A percentile compares a stretch with the other conserved stretches of the same genome.
phyloP scores from a whole-genome alignment of 768 basidiomycete species.

The Lactarius psammicola region DNA sequence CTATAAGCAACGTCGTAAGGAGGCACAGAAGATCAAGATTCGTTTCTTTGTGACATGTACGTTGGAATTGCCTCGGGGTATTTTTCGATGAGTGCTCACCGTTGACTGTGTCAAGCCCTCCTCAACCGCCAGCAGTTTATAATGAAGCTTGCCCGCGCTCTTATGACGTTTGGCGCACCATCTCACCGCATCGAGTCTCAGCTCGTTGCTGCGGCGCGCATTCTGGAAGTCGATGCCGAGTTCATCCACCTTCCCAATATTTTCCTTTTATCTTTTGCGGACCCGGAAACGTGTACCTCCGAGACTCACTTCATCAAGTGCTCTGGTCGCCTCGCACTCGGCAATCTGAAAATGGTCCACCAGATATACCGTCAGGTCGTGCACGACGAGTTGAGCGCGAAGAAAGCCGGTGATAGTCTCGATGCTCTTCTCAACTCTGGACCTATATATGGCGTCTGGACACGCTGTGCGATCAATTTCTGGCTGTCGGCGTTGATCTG shows the following conservation, averaged over 20 bases:
- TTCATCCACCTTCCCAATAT: constrained; percentile 80
- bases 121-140: constrained; percentile 81
- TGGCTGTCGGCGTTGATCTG: constrained; percentile 72
- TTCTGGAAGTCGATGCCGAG: constrained; percentile 87
- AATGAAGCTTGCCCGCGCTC: constrained; percentile 75
- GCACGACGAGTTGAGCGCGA: constrained; percentile 86
- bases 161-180: constrained; percentile 90
- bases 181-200: constrained; percentile 92
- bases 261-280: constrained; percentile 83
- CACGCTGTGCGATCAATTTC: constrained; percentile 67
- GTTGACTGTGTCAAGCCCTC: constrained; percentile 51
- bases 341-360: constrained; percentile 81
- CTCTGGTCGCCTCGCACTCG: constrained; percentile 70
- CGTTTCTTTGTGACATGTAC: constrained; percentile 68
- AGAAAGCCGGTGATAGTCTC: constrained; percentile 61
- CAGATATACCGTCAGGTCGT: constrained; percentile 80
- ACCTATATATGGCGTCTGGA: constrained; percentile 59
- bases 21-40: constrained; percentile 58
- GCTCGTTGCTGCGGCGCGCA: constrained; percentile 79
- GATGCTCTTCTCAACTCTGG: constrained; percentile 59
- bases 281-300: constrained; percentile 78
- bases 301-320: constrained; percentile 88
- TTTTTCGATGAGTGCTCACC: background rate
- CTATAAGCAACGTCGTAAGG: constrained; percentile 60
- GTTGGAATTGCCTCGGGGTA: constrained; percentile 25